phyloP scores from a whole-genome alignment of 768 basidiomycete genomes.

The Solioccasus polychromus region DNA sequence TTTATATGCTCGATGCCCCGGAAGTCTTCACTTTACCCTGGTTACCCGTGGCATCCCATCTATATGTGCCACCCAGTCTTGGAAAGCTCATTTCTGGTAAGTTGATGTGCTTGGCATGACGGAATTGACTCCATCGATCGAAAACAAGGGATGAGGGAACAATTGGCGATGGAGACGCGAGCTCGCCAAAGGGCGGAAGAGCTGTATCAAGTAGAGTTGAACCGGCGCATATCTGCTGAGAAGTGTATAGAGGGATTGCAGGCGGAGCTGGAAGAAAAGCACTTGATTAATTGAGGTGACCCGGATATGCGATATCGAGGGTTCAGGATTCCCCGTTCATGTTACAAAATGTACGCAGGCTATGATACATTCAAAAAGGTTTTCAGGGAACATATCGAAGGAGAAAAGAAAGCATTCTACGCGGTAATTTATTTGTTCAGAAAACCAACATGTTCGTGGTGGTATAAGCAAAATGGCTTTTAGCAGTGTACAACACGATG shows the following conservation, averaged over 20 bases:
- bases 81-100: constrained; percentile 35
- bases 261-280: constrained; percentile 4
- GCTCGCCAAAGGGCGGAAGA: constrained; percentile 36
- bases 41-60: constrained; percentile 24
- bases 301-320: too few relatives aligned
- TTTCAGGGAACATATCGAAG: constrained; percentile 18
- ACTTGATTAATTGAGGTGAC: neutral
- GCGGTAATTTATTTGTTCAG: constrained; percentile 16
- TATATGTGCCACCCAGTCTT: constrained; percentile 37
- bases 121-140: constrained; percentile 1
- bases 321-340: neutral
- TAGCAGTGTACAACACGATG: constrained; percentile 26
- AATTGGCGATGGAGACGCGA: constrained; percentile 28
- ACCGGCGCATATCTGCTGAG: constrained; percentile 32
- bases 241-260: constrained; percentile 17
- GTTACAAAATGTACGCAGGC: constrained; percentile 1
- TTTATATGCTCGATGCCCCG: constrained; percentile 34
- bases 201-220: constrained; percentile 30
- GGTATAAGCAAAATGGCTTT: constrained; percentile 24
- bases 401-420: constrained; percentile 16
- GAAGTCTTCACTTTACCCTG: constrained; percentile 34
- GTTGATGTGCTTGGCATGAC: constrained; percentile 3
- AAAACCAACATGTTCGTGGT: constrained; percentile 10
- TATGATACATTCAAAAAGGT: constrained; percentile 25
- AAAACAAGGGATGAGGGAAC: constrained; percentile 32